Evolutionary conservation across 116 monocot species (phyloP).

Genomic region (Papilionanthe hybrid): DNA sequence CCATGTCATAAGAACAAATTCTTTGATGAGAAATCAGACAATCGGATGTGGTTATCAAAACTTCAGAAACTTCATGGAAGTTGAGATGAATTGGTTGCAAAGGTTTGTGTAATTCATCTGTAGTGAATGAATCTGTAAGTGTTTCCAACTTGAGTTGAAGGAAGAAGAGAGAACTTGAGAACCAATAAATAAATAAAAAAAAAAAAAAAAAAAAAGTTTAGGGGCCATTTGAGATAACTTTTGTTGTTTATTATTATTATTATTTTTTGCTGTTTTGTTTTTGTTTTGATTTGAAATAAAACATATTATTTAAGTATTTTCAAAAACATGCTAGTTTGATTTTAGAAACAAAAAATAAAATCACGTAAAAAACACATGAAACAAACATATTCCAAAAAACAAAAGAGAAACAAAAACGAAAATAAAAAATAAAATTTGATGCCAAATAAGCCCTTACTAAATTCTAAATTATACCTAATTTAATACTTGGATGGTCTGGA

Average conservation of each 20-base stretch:
- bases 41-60: conserved; percentile 7
- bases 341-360: too few relatives aligned
- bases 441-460: not conserved
- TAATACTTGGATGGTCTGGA: conserved; percentile 14
- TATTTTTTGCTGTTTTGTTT: too few relatives aligned
- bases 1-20: conserved; percentile 22
- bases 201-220: not conserved
- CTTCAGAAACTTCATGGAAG: conserved; percentile 27
- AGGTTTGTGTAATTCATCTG: conserved; percentile 32
- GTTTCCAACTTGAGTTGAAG: not conserved
- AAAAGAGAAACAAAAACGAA: too few relatives aligned
- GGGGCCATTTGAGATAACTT: too few relatives aligned
- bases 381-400: too few relatives aligned
- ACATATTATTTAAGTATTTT: too few relatives aligned
- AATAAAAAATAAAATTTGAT: too few relatives aligned
- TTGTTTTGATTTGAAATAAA: too few relatives aligned
- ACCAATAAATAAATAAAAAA: not conserved
- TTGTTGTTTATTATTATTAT: too few relatives aligned
- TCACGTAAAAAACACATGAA: too few relatives aligned
- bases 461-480: not conserved
- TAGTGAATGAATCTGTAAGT: conserved; percentile 9
- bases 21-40: conserved; percentile 2
- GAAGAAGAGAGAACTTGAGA: not conserved
- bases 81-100: conserved; percentile 14
- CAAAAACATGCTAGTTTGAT: too few relatives aligned